Percentiles rank a stretch among this genome's conserved stretches.
Evolutionary conservation across 2,329 filamentous ascomycete species (phyloP).

Genomic region (Exophiala alcalophila): DNA sequence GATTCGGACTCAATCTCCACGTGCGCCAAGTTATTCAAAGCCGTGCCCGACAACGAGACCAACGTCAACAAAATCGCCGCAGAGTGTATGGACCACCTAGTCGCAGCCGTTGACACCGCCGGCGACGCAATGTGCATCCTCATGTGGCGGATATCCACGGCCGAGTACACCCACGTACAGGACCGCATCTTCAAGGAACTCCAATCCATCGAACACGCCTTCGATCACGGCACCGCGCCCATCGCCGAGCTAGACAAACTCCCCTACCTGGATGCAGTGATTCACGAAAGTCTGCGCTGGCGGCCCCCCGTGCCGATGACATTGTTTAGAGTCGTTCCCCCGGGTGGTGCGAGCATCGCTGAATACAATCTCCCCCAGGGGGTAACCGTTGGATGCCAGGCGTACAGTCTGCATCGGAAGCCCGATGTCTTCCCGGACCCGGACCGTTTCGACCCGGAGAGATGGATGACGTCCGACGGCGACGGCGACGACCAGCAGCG

Average conservation of each 20-base stretch:
- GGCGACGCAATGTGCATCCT: conserved; percentile 69
- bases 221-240: conserved; percentile 11
- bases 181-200: conserved; percentile 47
- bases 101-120: conserved; percentile 68
- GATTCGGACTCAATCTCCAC: conserved; percentile 46
- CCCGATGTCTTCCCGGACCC: conserved; percentile 48
- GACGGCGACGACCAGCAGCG: too few species aligned
- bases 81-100: conserved; percentile 70
- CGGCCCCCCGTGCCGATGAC: conserved; percentile 41
- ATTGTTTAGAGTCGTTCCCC: conserved; percentile 37
- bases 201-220: conserved; percentile 27
- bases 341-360: conserved; percentile 36
- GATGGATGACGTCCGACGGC: conserved; percentile 47
- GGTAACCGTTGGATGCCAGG: conserved; percentile 40
- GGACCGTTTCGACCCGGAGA: conserved; percentile 46
- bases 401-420: conserved; percentile 53
- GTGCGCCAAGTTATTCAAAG: conserved; percentile 50
- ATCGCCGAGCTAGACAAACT: conserved; percentile 36
- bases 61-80: conserved; percentile 55
- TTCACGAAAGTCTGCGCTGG: conserved; percentile 49
- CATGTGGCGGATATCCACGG: conserved; percentile 68
- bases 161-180: conserved; percentile 47
- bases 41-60: conserved; percentile 16
- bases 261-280: conserved; percentile 45
- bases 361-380: conserved; percentile 36